These are phyloP conservation scores for Corchorus capsularis DNA, from an alignment of 345 rosid species.

Conservation along the genomic window DNA sequence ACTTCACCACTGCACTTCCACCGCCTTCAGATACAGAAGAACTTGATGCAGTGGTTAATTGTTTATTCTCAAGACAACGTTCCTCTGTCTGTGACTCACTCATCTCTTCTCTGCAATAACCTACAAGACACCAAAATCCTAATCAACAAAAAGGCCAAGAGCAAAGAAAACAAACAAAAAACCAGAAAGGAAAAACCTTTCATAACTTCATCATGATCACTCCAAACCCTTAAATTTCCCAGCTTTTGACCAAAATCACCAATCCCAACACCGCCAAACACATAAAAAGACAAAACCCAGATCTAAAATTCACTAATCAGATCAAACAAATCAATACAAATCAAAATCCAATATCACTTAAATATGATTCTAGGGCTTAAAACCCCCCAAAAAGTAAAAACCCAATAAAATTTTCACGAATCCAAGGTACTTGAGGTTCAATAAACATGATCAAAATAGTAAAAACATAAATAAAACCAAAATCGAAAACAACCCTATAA, in stretches of 20 bases:
- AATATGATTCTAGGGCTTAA: conserved; percentile 18
- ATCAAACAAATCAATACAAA: conserved; percentile 22
- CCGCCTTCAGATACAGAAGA: conserved; percentile 79
- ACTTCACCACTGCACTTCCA: conserved; percentile 61
- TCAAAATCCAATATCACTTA: conserved; percentile 30
- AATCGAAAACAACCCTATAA: neutral
- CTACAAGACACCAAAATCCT: conserved; percentile 42
- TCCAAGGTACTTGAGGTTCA: conserved; percentile 13
- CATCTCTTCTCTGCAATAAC: conserved; percentile 51
- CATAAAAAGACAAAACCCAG: conserved; percentile 40
- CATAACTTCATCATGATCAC: conserved; percentile 16
- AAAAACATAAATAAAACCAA: neutral
- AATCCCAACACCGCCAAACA: conserved; percentile 28
- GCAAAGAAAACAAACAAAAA: conserved; percentile 4
- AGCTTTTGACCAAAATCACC: conserved; percentile 24
- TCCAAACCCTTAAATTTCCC: conserved; percentile 28
- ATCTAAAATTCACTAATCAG: conserved; percentile 50
- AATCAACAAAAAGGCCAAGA: conserved; percentile 23
- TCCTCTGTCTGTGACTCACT: conserved; percentile 58
- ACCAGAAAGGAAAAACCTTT: conserved; percentile 2
- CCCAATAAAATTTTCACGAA: conserved; percentile 5
- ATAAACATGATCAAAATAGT: conserved; percentile 14
- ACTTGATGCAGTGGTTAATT: conserved; percentile 68
- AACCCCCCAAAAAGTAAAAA: neutral
- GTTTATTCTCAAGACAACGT: conserved; percentile 84